Conservation (phyloP, 2,329 filamentous ascomycete species). For the Chrysosporium queenslandicum region DNA sequence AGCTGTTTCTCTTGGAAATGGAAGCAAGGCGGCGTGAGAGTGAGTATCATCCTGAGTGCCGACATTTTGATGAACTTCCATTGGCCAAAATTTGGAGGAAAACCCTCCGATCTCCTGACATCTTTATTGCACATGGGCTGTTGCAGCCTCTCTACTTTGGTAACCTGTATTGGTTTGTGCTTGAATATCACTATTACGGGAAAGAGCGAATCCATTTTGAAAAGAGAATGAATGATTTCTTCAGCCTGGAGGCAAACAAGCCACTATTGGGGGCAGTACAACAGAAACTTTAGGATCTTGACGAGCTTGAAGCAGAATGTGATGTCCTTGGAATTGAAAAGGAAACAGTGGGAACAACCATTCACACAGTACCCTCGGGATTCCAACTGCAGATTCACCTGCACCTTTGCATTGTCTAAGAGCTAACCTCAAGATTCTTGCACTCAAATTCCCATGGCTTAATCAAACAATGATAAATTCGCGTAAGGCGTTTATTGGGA, state of each 20-base stretch:
- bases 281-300: constrained; percentile 1
- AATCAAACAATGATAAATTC: no score
- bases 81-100: background rate
- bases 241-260: background rate
- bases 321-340: background rate
- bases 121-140: constrained; percentile 5
- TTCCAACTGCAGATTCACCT: no score
- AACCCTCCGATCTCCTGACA: background rate
- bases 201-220: background rate
- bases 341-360: no score
- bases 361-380: no score
- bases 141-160: constrained; percentile 5
- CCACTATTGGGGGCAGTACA: background rate
- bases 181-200: constrained; percentile 4
- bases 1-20: background rate
- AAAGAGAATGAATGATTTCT: constrained; percentile 2
- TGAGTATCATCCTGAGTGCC: background rate
- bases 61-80: background rate
- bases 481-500: no score
- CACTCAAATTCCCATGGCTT: no score
- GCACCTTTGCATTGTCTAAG: no score
- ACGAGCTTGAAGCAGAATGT: background rate
- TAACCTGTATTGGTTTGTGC: background rate
- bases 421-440: no score
- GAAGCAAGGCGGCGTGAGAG: background rate